Percentiles rank a stretch among this genome's conserved stretches.
phyloP scores from a whole-genome alignment of 1,139 yeast genomes.

The Magnusiomyces magnusii region DNA sequence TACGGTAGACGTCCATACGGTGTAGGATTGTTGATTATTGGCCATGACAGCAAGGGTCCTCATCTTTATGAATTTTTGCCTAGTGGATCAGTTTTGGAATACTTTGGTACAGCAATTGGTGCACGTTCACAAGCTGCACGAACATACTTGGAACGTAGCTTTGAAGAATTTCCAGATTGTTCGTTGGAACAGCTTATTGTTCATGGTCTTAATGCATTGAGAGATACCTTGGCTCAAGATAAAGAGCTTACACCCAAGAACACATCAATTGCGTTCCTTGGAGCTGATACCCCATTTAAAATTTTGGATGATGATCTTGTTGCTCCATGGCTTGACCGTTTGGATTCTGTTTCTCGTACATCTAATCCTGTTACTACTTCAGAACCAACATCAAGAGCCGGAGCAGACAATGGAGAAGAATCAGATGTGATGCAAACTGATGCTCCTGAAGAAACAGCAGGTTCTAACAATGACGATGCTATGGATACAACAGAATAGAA shows the following conservation, averaged over 20 bases:
- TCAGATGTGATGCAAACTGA: constrained; percentile 13
- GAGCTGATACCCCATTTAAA: constrained; percentile 65
- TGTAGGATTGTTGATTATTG: constrained; percentile 58
- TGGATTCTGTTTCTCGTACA: constrained; percentile 46
- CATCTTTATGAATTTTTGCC: constrained; percentile 95
- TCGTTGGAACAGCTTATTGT: constrained; percentile 68
- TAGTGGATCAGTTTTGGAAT: constrained; percentile 86
- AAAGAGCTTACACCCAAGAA: constrained; percentile 78
- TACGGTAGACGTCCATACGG: neutral
- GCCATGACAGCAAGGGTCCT: constrained; percentile 89
- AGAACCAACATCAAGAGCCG: constrained; percentile 15
- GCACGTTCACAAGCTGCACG: constrained; percentile 98
- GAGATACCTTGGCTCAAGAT: constrained; percentile 93
- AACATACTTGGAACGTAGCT: constrained; percentile 84
- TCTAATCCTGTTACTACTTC: constrained; percentile 19
- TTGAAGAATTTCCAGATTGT: constrained; percentile 56
- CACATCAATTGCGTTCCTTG: constrained; percentile 88
- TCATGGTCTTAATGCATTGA: constrained; percentile 83
- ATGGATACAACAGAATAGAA: constrained; percentile 24
- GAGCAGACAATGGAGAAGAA: constrained; percentile 24
- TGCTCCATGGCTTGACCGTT: constrained; percentile 61
- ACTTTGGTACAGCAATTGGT: constrained; percentile 92
- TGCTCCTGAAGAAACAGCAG: constrained; percentile 15
- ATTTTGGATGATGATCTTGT: constrained; percentile 83
- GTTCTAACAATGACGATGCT: constrained; percentile 10